Conservation (phyloP, 805 yeast species). For the Nakazawaea holstii region DNA sequence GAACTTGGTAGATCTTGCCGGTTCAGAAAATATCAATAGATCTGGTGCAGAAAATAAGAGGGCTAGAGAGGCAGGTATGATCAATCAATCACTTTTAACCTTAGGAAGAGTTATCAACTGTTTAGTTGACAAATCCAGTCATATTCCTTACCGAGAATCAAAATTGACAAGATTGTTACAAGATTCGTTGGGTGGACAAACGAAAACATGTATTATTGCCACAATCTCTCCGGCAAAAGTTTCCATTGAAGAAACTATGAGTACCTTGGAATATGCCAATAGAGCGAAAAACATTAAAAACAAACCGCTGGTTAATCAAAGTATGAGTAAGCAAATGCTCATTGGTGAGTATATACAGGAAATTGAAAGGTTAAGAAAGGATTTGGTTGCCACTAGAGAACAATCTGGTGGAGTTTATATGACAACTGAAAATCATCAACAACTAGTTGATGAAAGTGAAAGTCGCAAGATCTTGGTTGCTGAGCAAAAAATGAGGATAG, state of each 20-base stretch:
- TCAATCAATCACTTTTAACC: conserved; percentile 77
- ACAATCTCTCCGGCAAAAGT: conserved; percentile 79
- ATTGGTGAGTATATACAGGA: conserved; percentile 49
- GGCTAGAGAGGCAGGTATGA: conserved; percentile 87
- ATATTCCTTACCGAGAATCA: conserved; percentile 82
- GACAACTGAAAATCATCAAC: conserved; percentile 43
- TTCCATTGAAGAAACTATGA: conserved; percentile 75
- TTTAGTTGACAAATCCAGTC: conserved; percentile 53
- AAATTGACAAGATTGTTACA: conserved; percentile 74
- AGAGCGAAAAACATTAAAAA: conserved; percentile 79
- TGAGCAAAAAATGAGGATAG: conserved; percentile 43
- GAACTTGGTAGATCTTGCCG: conserved; percentile 85
- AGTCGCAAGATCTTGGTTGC: conserved; percentile 43
- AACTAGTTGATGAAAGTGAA: conserved; percentile 36
- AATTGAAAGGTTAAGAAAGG: conserved; percentile 51
- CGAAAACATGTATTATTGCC: conserved; percentile 83
- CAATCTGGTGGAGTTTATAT: conserved; percentile 61
- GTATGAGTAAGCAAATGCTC: conserved; percentile 52
- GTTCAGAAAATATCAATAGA: conserved; percentile 78
- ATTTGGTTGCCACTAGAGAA: conserved; percentile 55
- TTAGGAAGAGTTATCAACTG: conserved; percentile 81
- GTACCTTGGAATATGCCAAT: conserved; percentile 83
- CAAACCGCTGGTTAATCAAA: conserved; percentile 61
- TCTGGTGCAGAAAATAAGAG: conserved; percentile 83
- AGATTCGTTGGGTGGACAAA: conserved; percentile 83